These are phyloP conservation scores for Sphagnum tenellum DNA, from an alignment of 225 moss, liverwort and hornwort genomes.

Conservation along the genomic window DNA sequence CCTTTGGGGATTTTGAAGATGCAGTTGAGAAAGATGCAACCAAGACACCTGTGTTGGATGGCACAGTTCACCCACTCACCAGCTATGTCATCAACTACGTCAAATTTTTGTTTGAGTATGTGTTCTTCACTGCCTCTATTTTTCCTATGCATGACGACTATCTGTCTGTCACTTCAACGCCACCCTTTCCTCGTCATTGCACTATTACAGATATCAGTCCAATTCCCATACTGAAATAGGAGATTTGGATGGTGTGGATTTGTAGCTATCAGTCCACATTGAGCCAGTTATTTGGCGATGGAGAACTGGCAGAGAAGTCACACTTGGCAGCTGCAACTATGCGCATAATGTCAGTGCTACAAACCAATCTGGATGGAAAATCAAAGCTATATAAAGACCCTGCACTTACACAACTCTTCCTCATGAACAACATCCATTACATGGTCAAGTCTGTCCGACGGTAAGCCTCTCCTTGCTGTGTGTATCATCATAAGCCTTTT, in stretches of 20 bases:
- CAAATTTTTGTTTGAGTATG: constrained; percentile 91
- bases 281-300: constrained; percentile 75
- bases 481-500: neutral
- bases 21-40: constrained; percentile 96
- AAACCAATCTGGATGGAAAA: constrained; percentile 85
- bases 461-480: constrained; percentile 13
- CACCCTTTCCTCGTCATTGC: neutral
- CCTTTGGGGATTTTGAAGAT: constrained; percentile 92
- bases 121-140: neutral
- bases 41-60: constrained; percentile 75
- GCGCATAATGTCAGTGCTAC: constrained; percentile 80
- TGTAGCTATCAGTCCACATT: constrained; percentile 88
- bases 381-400: constrained; percentile 82
- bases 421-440: constrained; percentile 97
- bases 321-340: constrained; percentile 72
- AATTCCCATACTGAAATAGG: neutral
- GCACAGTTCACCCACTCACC: constrained; percentile 91
- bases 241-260: neutral
- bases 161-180: neutral
- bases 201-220: neutral
- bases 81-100: constrained; percentile 97
- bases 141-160: neutral
- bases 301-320: constrained; percentile 49
- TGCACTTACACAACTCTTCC: constrained; percentile 74
- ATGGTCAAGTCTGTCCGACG: constrained; percentile 95